These are phyloP conservation scores for Porphyridium purpureum DNA, from an alignment of 23 red algal genomes.

Conservation along the genomic window DNA sequence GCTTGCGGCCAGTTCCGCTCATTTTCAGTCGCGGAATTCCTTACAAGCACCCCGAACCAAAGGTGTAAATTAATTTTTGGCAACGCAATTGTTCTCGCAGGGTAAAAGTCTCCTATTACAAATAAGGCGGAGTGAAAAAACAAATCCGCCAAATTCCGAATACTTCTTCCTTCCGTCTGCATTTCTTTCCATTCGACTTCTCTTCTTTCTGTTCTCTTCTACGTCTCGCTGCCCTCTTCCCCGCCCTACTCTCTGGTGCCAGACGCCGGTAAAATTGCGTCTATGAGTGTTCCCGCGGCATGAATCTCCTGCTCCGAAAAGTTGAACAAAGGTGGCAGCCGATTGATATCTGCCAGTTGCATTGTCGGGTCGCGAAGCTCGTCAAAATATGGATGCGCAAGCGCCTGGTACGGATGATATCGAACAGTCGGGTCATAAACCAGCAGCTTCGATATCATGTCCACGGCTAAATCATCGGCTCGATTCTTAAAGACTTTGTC, in stretches of 20 bases:
- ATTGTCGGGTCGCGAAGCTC: constrained; percentile 37
- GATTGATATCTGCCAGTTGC: constrained; percentile 45
- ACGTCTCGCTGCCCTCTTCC: no score
- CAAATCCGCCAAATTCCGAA: no score
- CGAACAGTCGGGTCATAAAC: constrained; percentile 63
- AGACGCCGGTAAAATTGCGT: constrained; percentile 21
- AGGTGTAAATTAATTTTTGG: no score
- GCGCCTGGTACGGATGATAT: constrained; percentile 46
- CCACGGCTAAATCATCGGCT: constrained; percentile 55
- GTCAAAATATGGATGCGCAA: constrained; percentile 93
- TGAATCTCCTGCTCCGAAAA: constrained; percentile 81
- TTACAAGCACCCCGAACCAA: no score
- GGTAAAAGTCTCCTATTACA: no score
- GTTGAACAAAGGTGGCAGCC: constrained; percentile 85
- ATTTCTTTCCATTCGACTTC: no score
- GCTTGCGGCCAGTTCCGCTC: no score
- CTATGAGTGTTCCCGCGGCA: constrained; percentile 25
- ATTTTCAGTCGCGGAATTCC: no score
- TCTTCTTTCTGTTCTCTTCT: no score
- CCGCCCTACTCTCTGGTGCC: background rate
- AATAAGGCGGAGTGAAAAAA: no score
- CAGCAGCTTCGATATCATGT: constrained; percentile 80
- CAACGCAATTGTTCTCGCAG: no score
- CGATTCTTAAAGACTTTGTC: constrained; percentile 55
- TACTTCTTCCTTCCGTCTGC: no score